Evolutionary conservation across 208 protist species (phyloP).

Genomic region (Phytomonas sp.): DNA sequence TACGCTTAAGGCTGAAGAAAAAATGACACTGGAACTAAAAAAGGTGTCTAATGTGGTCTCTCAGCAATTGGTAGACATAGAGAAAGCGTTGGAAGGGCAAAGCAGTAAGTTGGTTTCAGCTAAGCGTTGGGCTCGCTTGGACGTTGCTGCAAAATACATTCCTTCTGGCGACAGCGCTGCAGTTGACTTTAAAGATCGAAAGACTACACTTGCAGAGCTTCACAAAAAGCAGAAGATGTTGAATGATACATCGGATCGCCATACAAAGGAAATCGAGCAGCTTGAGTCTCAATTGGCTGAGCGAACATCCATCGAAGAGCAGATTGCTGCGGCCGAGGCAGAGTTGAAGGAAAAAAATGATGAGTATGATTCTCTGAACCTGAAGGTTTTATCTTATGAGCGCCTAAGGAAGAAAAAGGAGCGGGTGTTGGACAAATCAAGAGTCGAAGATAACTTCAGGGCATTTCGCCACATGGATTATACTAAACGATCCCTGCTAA

Average conservation of each 20-base stretch:
- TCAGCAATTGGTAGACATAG: conserved; percentile 46
- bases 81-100: conserved; percentile 42
- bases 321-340: conserved; percentile 46
- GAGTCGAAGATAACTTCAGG: conserved; percentile 51
- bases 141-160: conserved; percentile 19
- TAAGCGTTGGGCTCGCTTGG: conserved; percentile 54
- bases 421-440: conserved; percentile 33
- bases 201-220: conserved; percentile 23
- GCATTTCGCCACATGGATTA: conserved; percentile 56
- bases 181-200: conserved; percentile 41
- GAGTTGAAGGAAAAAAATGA: conserved; percentile 28
- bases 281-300: conserved; percentile 32
- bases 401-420: conserved; percentile 81
- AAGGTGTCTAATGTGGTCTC: conserved; percentile 34
- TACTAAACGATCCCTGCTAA: conserved; percentile 68
- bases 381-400: conserved; percentile 57
- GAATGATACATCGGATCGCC: conserved; percentile 27
- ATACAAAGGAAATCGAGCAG: conserved; percentile 40
- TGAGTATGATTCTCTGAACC: conserved; percentile 28
- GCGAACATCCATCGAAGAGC: conserved; percentile 27
- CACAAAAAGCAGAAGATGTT: conserved; percentile 44
- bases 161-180: conserved; percentile 11
- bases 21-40: conserved; percentile 47
- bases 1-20: conserved; percentile 60
- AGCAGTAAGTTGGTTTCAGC: conserved; percentile 31